Percentiles rank a stretch among this genome's conserved stretches.
These are phyloP conservation scores for Trichoderma lentiforme DNA, from an alignment of 2,329 filamentous ascomycete species.

Conservation along the genomic window DNA sequence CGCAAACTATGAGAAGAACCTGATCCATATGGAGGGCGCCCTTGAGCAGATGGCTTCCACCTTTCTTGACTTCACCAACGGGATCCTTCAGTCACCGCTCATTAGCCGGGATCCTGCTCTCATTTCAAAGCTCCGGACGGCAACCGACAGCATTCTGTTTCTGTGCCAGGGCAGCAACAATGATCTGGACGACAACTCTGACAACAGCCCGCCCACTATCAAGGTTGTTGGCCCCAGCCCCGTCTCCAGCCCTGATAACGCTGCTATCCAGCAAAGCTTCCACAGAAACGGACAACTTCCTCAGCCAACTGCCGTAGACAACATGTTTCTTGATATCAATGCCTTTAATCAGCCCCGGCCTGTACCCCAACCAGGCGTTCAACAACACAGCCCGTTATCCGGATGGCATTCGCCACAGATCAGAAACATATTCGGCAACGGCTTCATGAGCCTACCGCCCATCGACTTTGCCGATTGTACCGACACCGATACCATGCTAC, in stretches of 20 bases:
- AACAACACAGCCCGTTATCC: not conserved
- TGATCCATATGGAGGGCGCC: slow-evolving; percentile 2
- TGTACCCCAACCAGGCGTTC: not conserved
- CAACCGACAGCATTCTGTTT: slow-evolving; percentile 7
- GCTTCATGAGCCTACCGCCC: not conserved
- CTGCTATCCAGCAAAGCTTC: not conserved
- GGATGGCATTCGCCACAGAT: not conserved
- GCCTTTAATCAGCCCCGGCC: not conserved
- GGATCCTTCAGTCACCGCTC: slow-evolving; percentile 3
- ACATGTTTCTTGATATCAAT: not conserved
- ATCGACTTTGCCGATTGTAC: not conserved
- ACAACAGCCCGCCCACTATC: not conserved
- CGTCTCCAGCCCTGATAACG: not conserved
- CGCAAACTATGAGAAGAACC: not conserved
- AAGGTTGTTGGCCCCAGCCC: not conserved
- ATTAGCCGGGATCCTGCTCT: not conserved
- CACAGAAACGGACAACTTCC: not conserved
- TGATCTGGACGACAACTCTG: not conserved
- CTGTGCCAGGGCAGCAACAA: not conserved
- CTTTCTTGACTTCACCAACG: slow-evolving; percentile 4
- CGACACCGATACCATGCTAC: not conserved
- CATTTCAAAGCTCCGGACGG: slow-evolving; percentile 1
- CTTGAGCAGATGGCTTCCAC: slow-evolving; percentile 7
- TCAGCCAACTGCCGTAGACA: not conserved
- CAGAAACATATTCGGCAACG: not conserved